phyloP scores from a whole-genome alignment of 1,284 basidiomycete genomes.

The Macrocystidia cucumis region DNA sequence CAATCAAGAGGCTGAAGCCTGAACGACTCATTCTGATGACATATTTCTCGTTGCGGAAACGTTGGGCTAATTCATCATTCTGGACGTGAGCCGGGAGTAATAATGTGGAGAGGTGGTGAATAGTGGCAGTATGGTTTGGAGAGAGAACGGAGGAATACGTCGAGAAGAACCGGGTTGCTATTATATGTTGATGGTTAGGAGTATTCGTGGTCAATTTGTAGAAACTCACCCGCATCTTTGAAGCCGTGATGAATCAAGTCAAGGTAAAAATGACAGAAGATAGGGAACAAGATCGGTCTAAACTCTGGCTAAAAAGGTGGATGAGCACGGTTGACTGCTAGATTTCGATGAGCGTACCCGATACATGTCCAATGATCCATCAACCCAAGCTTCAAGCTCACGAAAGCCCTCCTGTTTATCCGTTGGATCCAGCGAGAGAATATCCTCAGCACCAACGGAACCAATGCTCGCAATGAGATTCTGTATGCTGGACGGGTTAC shows the following conservation, averaged over 20 bases:
- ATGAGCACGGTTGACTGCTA: not conserved
- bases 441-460: slow-evolving; percentile 74
- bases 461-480: slow-evolving; percentile 70
- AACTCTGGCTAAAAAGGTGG: slow-evolving; percentile 72
- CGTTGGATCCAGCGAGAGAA: slow-evolving; percentile 77
- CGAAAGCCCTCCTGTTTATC: slow-evolving; percentile 86
- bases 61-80: slow-evolving; percentile 76
- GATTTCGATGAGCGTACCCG: slow-evolving; percentile 36
- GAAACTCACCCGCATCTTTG: slow-evolving; percentile 72
- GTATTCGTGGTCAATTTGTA: slow-evolving; percentile 4
- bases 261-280: slow-evolving; percentile 96
- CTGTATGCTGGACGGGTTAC: slow-evolving; percentile 62
- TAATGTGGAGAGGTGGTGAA: slow-evolving; percentile 81
- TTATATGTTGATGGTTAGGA: slow-evolving; percentile 6
- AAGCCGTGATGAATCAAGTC: slow-evolving; percentile 90
- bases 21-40: slow-evolving; percentile 87
- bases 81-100: slow-evolving; percentile 83
- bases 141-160: slow-evolving; percentile 68
- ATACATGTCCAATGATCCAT: slow-evolving; percentile 85
- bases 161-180: slow-evolving; percentile 73
- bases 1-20: slow-evolving; percentile 86
- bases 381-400: slow-evolving; percentile 91
- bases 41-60: slow-evolving; percentile 90
- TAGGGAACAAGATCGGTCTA: slow-evolving; percentile 86
- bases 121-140: slow-evolving; percentile 61